phyloP scores from a whole-genome alignment of 2,329 filamentous ascomycete genomes.

The Ophiognomonia clavigignenti-juglandacearum region DNA sequence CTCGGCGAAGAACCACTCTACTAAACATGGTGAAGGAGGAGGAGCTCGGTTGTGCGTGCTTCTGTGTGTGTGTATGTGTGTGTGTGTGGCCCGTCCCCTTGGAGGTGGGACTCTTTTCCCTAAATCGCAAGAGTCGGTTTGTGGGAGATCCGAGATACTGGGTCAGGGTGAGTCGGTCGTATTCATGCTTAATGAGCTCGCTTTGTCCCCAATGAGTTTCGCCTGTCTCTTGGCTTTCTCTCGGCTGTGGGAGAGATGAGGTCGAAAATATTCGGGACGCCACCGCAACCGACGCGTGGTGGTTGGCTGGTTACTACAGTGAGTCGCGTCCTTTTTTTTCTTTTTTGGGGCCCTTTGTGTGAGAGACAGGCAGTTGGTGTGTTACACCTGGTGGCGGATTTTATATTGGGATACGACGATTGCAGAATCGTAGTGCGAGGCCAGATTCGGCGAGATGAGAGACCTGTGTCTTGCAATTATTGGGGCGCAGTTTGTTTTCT shows the following conservation, averaged over 20 bases:
- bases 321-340: conserved; percentile 1
- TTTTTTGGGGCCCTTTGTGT: no score
- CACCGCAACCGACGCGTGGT: not conserved
- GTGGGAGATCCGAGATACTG: conserved; percentile 4
- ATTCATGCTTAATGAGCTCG: conserved; percentile 5
- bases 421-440: not conserved
- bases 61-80: not conserved
- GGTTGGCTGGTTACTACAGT: not conserved
- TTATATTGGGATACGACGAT: not conserved
- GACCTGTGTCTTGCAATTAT: conserved; percentile 5
- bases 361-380: no score
- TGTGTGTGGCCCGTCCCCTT: no score
- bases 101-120: no score
- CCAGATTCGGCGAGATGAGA: conserved; percentile 5
- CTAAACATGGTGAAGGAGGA: conserved; percentile 12
- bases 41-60: not conserved
- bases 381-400: conserved; percentile 6
- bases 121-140: no score
- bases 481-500: not conserved
- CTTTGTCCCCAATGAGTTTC: not conserved
- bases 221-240: not conserved
- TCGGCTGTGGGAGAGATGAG: not conserved
- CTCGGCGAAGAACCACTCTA: conserved; percentile 13
- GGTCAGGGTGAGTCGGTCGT: conserved; percentile 2
- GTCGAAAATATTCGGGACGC: not conserved